Evolutionary conservation across 176 grass and related monocot species (phyloP).

Genomic region (Zoysia japonica): DNA sequence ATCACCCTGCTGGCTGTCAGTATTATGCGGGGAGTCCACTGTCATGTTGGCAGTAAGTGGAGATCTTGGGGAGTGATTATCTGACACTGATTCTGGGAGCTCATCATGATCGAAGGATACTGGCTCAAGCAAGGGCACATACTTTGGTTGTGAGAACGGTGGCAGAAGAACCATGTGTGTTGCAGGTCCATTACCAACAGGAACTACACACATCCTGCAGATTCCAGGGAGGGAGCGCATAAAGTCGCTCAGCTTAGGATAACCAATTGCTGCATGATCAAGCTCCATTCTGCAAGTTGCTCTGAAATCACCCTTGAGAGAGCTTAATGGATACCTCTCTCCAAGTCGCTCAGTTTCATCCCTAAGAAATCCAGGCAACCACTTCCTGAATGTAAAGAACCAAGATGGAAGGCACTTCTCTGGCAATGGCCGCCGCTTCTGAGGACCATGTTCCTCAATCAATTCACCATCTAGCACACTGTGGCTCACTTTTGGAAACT

Average conservation of each 20-base stretch:
- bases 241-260: constrained; percentile 69
- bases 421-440: constrained; percentile 42
- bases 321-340: constrained; percentile 60
- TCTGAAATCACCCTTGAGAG: constrained; percentile 64
- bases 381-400: constrained; percentile 65
- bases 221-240: constrained; percentile 63
- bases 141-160: constrained; percentile 41
- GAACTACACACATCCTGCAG: constrained; percentile 61
- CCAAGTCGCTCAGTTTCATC: constrained; percentile 42
- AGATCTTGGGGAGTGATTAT: constrained; percentile 49
- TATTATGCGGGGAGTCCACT: constrained; percentile 21
- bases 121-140: constrained; percentile 55
- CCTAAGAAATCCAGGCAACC: constrained; percentile 61
- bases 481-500: constrained; percentile 25
- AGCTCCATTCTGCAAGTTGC: constrained; percentile 64
- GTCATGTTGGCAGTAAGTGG: constrained; percentile 34
- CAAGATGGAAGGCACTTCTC: constrained; percentile 65
- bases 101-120: constrained; percentile 44
- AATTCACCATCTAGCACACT: constrained; percentile 39
- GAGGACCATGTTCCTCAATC: constrained; percentile 36
- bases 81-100: constrained; percentile 53
- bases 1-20: constrained; percentile 45
- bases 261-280: constrained; percentile 56
- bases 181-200: constrained; percentile 55
- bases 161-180: constrained; percentile 68